A percentile compares a stretch with the other conserved stretches of the same genome.
phyloP scores from a whole-genome alignment of 805 yeast genomes.

The Ogataea ganodermae region DNA sequence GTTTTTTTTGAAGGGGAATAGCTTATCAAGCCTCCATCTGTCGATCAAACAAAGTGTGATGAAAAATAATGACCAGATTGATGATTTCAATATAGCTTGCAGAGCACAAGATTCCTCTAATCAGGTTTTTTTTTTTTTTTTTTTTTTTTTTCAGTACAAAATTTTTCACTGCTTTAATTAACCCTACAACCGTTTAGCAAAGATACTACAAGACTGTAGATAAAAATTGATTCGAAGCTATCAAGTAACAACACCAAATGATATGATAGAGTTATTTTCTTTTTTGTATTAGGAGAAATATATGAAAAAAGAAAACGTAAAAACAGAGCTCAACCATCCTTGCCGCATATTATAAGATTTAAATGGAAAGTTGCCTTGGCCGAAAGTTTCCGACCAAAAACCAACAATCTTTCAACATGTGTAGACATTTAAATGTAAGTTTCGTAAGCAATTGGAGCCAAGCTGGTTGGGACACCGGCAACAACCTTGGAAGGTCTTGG shows the following conservation, averaged over 20 bases:
- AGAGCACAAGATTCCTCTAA: background rate
- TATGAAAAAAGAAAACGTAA: constrained; percentile 12
- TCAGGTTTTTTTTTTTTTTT: background rate
- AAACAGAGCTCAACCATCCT: constrained; percentile 13
- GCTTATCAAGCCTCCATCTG: background rate
- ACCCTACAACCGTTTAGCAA: background rate
- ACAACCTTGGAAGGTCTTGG: constrained; percentile 94
- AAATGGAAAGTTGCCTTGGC: constrained; percentile 6
- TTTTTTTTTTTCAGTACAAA: constrained; percentile 1
- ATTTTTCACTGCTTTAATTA: background rate
- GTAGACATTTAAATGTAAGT: constrained; percentile 80
- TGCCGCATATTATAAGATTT: constrained; percentile 12
- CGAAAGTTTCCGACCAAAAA: background rate
- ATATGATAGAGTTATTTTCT: constrained; percentile 10
- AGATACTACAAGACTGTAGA: background rate
- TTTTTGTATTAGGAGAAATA: constrained; percentile 9
- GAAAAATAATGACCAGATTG: background rate
- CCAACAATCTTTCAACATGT: constrained; percentile 9
- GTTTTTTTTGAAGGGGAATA: background rate
- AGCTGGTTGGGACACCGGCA: constrained; percentile 89
- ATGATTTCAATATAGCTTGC: background rate
- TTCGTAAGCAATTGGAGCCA: constrained; percentile 99
- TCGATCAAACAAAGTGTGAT: background rate
- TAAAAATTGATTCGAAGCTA: background rate
- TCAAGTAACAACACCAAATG: background rate